phyloP scores from a whole-genome alignment of 169 alveolate genomes.

The Babesia ovis region DNA sequence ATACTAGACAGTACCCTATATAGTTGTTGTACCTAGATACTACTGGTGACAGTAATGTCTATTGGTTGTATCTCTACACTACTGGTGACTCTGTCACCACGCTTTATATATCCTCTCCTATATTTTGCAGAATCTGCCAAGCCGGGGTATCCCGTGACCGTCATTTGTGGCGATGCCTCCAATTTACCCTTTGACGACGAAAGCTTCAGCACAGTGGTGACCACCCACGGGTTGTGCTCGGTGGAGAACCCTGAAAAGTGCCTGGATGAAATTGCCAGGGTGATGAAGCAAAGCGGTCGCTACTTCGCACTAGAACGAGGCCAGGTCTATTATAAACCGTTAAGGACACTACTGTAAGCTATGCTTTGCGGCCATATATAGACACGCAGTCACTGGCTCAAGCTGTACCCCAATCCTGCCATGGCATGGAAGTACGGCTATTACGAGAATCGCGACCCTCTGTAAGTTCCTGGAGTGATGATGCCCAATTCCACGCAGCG shows the following conservation, averaged over 20 bases:
- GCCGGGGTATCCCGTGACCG: conserved; percentile 75
- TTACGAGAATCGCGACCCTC: conserved; percentile 75
- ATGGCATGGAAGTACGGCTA: conserved; percentile 81
- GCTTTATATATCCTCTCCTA: too few species aligned
- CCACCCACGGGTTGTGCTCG: conserved; percentile 77
- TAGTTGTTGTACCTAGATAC: too few species aligned
- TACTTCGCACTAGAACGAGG: conserved; percentile 76
- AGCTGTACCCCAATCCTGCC: conserved; percentile 75
- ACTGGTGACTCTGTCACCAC: too few species aligned
- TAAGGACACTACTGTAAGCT: conserved; percentile 63
- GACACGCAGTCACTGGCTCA: conserved; percentile 47
- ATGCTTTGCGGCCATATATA: background rate
- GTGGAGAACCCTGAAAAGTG: conserved; percentile 71
- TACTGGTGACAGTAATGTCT: too few species aligned
- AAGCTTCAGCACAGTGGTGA: conserved; percentile 74
- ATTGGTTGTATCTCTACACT: too few species aligned
- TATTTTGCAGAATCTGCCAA: conserved; percentile 39
- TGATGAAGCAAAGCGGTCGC: conserved; percentile 67
- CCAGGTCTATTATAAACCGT: conserved; percentile 58
- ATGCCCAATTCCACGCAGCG: conserved; percentile 1
- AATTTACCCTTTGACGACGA: conserved; percentile 60
- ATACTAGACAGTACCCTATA: too few species aligned
- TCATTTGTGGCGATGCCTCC: conserved; percentile 71
- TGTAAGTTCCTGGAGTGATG: conserved; percentile 3
- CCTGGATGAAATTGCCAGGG: conserved; percentile 64